These are phyloP conservation scores for Amborella trichopoda DNA, from an alignment of 164 flowering plant species.

Conservation along the genomic window DNA sequence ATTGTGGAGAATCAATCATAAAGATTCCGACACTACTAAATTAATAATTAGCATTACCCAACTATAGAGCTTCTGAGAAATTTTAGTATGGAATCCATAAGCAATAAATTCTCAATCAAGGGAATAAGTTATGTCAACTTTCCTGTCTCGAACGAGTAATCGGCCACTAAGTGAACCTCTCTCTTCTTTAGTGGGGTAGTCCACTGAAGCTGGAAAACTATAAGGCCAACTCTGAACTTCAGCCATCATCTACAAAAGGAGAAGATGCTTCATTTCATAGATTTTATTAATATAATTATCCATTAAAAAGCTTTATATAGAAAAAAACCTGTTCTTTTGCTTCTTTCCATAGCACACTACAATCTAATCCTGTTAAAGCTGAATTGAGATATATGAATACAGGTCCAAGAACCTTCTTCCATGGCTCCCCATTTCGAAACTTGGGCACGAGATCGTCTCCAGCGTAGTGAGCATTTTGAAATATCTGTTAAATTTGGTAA, in stretches of 20 bases:
- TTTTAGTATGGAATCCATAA: no score
- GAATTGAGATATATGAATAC: conserved; percentile 75
- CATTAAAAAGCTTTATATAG: background rate
- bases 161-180: conserved; percentile 59
- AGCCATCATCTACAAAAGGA: conserved; percentile 28
- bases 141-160: conserved; percentile 58
- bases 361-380: conserved; percentile 15
- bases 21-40: no score
- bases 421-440: conserved; percentile 44
- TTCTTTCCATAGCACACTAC: conserved; percentile 51
- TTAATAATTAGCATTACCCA: no score
- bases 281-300: no score
- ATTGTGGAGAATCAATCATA: no score
- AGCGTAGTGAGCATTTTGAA: conserved; percentile 64
- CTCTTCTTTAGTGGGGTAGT: conserved; percentile 40
- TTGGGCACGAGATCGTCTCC: conserved; percentile 42
- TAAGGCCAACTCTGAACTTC: conserved; percentile 93
- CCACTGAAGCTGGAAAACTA: conserved; percentile 53
- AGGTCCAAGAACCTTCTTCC: conserved; percentile 98
- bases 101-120: no score
- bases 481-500: conserved; percentile 48
- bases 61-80: no score
- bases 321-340: conserved; percentile 57
- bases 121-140: background rate
- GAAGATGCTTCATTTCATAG: no score